A percentile compares a stretch with the other conserved stretches of the same genome.
Conservation (phyloP, 768 basidiomycete genomes). For the Rhizopogon salebrosus region DNA sequence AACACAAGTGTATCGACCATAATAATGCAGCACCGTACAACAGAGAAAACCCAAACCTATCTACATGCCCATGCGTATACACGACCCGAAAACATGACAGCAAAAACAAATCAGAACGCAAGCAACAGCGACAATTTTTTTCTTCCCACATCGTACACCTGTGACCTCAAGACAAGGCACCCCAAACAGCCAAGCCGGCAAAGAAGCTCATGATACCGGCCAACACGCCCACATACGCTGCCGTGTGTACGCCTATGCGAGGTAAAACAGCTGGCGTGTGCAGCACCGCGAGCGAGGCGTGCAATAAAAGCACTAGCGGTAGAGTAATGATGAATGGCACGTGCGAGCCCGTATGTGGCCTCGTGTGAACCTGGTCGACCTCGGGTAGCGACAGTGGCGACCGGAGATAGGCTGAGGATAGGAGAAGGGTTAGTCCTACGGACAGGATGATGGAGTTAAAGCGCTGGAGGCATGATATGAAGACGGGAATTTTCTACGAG, state of each 20-base stretch:
- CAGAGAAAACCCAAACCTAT: not conserved
- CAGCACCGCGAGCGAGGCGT: slow-evolving; percentile 52
- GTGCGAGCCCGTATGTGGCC: slow-evolving; percentile 21
- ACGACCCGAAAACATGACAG: not conserved
- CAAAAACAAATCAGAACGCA: not conserved
- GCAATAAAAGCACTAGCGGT: slow-evolving; percentile 40
- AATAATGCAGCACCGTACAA: not conserved
- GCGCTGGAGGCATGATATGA: slow-evolving; percentile 73
- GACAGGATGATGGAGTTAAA: slow-evolving; percentile 69
- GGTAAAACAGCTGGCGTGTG: slow-evolving; percentile 67
- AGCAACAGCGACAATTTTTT: not conserved
- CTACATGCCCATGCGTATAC: not conserved
- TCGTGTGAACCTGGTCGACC: slow-evolving; percentile 11
- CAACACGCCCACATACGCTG: slow-evolving; percentile 65
- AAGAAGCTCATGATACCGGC: slow-evolving; percentile 68
- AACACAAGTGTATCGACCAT: too few species aligned
- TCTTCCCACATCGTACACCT: not conserved
- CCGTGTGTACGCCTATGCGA: slow-evolving; percentile 68
- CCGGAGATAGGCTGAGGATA: slow-evolving; percentile 58
- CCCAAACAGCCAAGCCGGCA: slow-evolving; percentile 70
- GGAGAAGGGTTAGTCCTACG: slow-evolving; percentile 48
- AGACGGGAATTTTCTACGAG: slow-evolving; percentile 66
- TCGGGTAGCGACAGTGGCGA: slow-evolving; percentile 38
- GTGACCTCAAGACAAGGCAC: slow-evolving; percentile 42
- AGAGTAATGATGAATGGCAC: slow-evolving; percentile 35